Base-by-base conservation (phyloP, 2,329 filamentous ascomycete species). In the Cryoendolithus antarcticus region DNA sequence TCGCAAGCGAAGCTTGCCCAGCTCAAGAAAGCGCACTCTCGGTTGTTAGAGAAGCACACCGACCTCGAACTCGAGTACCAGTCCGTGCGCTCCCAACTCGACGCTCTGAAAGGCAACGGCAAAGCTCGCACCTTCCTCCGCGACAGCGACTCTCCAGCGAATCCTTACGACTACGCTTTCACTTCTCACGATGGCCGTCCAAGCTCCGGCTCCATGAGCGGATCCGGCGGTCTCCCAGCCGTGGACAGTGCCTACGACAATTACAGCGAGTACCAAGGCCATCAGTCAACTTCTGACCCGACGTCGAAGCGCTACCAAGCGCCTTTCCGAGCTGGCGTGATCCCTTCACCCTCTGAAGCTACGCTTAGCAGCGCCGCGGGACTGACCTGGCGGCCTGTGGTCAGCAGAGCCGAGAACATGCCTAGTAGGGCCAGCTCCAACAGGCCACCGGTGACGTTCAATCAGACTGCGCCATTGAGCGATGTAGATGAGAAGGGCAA, bases 381-480 rank as follows among this genome's bases (percentile, higher is more conserved):
- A 2, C 35, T 54, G 27, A 49, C 48, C 2, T 50, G 51, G 49
- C 50, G 47, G 33, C 47, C 49, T n/a, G 32, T 10, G 12, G 36
- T 38, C n/a, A 34, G 29, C 13, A 30, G 40, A 11, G 31, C 34
- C 6, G 40, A 42, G 10, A 38, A 31, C 31, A 34, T 38, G 27
- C 19, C 30, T 9, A 30, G 30, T 15, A 32, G 38, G 21, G 39
- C 11, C 4, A 9, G 86, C n/a, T 86, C 94, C 55, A 71, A 85
- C 39, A 9, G 8, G n/a, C 35, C 39, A 3, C 34, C 35, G 10
- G 34, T 40, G 24, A 36, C 39, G 11, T 54, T 46, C 44, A 58
- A 57, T 37, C 45, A 48, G 30, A 56, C 53, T 3, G 45, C 48
- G 32, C 55, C 55, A 10, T 38, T 58, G 24, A 38, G 39, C 4